Evolutionary conservation across 1,284 basidiomycete species (phyloP).

Genomic region (Cystobasidium pallidum): DNA sequence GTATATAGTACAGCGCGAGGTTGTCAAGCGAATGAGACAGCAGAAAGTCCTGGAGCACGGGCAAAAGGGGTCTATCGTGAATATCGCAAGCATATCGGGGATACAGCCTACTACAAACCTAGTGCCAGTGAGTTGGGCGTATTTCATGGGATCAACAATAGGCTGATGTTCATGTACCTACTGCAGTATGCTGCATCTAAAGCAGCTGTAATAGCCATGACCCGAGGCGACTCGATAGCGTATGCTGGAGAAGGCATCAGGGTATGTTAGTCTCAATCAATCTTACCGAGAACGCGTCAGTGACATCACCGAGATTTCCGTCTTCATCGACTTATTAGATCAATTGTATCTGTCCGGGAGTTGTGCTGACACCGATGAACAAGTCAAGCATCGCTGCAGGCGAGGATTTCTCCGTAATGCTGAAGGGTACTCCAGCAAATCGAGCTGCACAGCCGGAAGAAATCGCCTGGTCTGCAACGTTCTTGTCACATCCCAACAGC

Average conservation of each 20-base stretch:
- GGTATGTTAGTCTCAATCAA: background rate
- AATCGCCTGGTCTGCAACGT: constrained; percentile 18
- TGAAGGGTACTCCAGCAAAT: constrained; percentile 5
- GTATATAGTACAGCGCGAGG: constrained; percentile 26
- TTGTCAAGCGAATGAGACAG: background rate
- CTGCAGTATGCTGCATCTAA: constrained; percentile 25
- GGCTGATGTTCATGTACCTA: background rate
- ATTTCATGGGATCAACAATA: background rate
- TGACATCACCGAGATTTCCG: too few species aligned
- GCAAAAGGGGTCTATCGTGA: constrained; percentile 24
- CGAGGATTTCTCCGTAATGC: constrained; percentile 30
- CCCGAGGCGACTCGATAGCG: constrained; percentile 3
- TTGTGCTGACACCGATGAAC: constrained; percentile 29
- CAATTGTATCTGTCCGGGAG: constrained; percentile 34
- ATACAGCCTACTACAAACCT: constrained; percentile 34
- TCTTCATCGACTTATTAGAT: background rate
- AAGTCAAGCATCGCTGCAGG: constrained; percentile 29
- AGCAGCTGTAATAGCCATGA: constrained; percentile 26
- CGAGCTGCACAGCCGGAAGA: constrained; percentile 23
- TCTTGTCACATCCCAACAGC: constrained; percentile 32
- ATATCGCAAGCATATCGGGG: constrained; percentile 30
- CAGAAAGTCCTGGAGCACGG: background rate
- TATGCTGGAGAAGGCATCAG: constrained; percentile 24
- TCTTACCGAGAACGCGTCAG: background rate
- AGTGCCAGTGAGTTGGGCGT: constrained; percentile 4